Evolutionary conservation across 345 rosid species (phyloP), one percentile per base, ranked within the genome.

Genomic region (Cardamine occulta): DNA sequence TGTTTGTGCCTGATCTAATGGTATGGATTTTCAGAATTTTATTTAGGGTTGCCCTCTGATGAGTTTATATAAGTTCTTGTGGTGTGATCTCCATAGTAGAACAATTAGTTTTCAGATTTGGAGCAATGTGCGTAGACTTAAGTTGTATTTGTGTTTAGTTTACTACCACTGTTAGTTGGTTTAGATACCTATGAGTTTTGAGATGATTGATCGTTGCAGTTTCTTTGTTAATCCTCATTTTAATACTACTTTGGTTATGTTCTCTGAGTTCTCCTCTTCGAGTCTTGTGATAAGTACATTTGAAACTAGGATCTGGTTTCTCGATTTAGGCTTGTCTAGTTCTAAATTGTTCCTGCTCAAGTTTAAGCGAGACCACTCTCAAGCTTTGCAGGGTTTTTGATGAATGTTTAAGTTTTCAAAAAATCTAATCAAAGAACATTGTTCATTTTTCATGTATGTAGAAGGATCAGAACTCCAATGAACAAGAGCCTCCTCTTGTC

Each of bases 391-490:
- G 14, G 15, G n/a, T 24, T 65, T 66, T 7, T 66, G 67, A 58
- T 66, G 63, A 59, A 39, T 60, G 35, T 28, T 39, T 7, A 49
- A n/a, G 9, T 42, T 63, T 63, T 34, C 53, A 34, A 18, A 34
- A 18, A 26, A 35, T 29, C 45, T 76, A 44, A n/a, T n/a, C n/a
- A n/a, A n/a, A n/a, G n/a, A 40, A 51, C 28, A 48, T 7, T 70
- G 11, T 74, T 74, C 9, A 6, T 76, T 37, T 74, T 82, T 69
- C 21, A 57, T 82, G 49, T 57, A 53, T 84, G 82, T 69, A 95
- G 99, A 78, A 86, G 85, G 78, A 86, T 79, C 72, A 88, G 94
- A 75, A 86, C 81, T 48, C 99, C 97, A 29, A 70, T 90, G 88
- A 92, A 84, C 29, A 85, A 83, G 78, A 84, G 83, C 59, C 78